Evolutionary conservation across 2,329 filamentous ascomycete genomes (phyloP), one percentile per base, ranked within the genome.

Genomic region (Pseudocercospora eumusae): DNA sequence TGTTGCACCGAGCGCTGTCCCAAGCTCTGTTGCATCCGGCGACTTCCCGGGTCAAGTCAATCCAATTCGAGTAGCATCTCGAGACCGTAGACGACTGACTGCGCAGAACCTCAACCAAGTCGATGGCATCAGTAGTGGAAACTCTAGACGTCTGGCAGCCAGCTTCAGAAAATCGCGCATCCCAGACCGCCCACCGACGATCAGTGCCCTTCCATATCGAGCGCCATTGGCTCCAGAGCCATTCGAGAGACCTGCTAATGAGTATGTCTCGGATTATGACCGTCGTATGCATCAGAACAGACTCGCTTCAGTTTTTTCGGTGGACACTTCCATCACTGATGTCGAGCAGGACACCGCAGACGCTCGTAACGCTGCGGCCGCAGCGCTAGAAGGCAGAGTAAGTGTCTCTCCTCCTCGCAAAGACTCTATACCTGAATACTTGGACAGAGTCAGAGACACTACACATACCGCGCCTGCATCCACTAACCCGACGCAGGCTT

Each of bases 21-120:
- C 36, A 10, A 44, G 28, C 18, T 23, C 60, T 25, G 49, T 56
- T 28, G 25, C 25, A n/a, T 45, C 54, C 18, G 42, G 21, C n/a
- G 50, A 63, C 9, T 63, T 59, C 28, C 60, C 57, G 15, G 57
- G 53, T 15, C 60, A 63, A 33, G 56, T 63, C 42, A 63, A 63
- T 45, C 60, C 56, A 13, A 28, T 23, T 11, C 21, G 45, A 11
- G 20, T 61, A 25, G 45, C 42, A 31, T 42, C 52, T 50, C 52
- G 52, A 8, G 18, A 33, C 8, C 6, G 31, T 10, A 33, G 28
- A 40, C 27, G 18, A 40, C 10, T 36, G 27, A 54, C 52, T 11
- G 52, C 28, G 8, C n/a, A 54, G 52, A 11, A 18, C 1, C 52
- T 54, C 27, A 54, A 54, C 31, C 52, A 54, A 40, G n/a, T 54